Conservation (phyloP, 2,329 filamentous ascomycete species). For the Thelonectria olida region DNA sequence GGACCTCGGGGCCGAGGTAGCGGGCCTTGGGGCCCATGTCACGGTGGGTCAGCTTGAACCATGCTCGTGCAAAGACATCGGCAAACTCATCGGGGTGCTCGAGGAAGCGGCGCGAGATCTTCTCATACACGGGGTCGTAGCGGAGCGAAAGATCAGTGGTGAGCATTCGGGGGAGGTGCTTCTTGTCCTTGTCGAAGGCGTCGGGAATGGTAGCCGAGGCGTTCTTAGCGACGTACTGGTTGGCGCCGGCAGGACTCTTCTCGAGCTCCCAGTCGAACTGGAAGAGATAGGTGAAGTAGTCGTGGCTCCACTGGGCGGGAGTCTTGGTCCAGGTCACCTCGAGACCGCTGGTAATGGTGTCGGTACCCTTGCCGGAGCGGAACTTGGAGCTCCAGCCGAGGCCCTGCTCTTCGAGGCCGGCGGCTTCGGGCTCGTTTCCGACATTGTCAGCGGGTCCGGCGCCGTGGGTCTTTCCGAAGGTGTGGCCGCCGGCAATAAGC, state of each 20-base stretch:
- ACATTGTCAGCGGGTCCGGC: slow-evolving; percentile 65
- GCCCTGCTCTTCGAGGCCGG: slow-evolving; percentile 71
- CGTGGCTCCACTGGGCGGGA: slow-evolving; percentile 72
- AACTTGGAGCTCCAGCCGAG: slow-evolving; percentile 76
- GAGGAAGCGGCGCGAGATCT: slow-evolving; percentile 77
- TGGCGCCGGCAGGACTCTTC: slow-evolving; percentile 79
- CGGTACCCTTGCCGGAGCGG: slow-evolving; percentile 72
- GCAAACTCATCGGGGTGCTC: slow-evolving; percentile 75
- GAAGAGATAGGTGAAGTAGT: slow-evolving; percentile 81
- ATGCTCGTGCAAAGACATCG: slow-evolving; percentile 76
- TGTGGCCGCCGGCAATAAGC: slow-evolving; percentile 80
- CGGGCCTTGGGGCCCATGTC: slow-evolving; percentile 78
- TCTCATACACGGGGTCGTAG: slow-evolving; percentile 78
- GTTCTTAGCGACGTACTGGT: slow-evolving; percentile 81
- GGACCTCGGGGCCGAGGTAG: slow-evolving; percentile 80
- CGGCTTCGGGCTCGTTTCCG: slow-evolving; percentile 73
- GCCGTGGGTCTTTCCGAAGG: slow-evolving; percentile 84
- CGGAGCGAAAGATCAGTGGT: slow-evolving; percentile 80
- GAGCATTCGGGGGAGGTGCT: slow-evolving; percentile 77
- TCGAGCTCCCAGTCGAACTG: slow-evolving; percentile 81
- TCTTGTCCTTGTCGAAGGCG: slow-evolving; percentile 73
- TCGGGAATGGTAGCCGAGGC: slow-evolving; percentile 73
- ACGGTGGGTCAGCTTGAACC: slow-evolving; percentile 87
- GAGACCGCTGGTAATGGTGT: slow-evolving; percentile 79
- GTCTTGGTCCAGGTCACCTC: slow-evolving; percentile 84